Base-by-base conservation (phyloP, 805 yeast genomes). In the Kodamaea lidongshanica region DNA sequence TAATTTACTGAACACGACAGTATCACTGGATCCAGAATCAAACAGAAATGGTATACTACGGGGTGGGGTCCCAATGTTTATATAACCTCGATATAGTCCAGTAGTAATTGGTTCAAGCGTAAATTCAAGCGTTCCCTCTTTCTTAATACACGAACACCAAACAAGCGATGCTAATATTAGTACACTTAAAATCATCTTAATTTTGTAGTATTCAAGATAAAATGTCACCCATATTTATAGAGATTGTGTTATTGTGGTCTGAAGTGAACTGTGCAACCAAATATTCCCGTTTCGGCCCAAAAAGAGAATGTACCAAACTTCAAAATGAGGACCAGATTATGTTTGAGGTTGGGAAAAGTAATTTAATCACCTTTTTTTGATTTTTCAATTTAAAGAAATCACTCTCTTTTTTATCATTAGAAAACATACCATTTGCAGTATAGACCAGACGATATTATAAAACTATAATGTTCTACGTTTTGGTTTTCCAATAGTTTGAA, bases 11-110 rank as follows among this genome's bases (percentile, higher is more conserved):
- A 13, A 19, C 3, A 27, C 23, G 19, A 27, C 23, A 12, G 30
- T 11, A 24, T 35, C 39, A 19, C 35, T 30, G 6, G 39, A 23
- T 10, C 39, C 39, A 4, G 39, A 28, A 16, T 35, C 39, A 18
- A 35, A 32, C 5, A 27, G 16, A 19, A 35, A 23, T 10, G 22
- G 16, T n/a, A 35, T 10, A 11, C 30, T 28, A 23, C 33, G 39
- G 4, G 33, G 30, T 19, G 36, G 39, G 3, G 29, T 35, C 9
- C 39, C 39, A 16, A 35, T 25, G 9, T 14, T 8, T 9, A 35
- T 7, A 4, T 17, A 17, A 11, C 29, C 11, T 16, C 20, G 17
- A 14, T 14, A 25, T 8, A n/a, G 18, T 6, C 27, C 27, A 7
- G 18, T 16, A 3, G 6, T n/a, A 11, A 19, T 20, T 6, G 11